Evolutionary conservation across 1,284 basidiomycete genomes (phyloP).

Genomic region (Omphalotus olearius): DNA sequence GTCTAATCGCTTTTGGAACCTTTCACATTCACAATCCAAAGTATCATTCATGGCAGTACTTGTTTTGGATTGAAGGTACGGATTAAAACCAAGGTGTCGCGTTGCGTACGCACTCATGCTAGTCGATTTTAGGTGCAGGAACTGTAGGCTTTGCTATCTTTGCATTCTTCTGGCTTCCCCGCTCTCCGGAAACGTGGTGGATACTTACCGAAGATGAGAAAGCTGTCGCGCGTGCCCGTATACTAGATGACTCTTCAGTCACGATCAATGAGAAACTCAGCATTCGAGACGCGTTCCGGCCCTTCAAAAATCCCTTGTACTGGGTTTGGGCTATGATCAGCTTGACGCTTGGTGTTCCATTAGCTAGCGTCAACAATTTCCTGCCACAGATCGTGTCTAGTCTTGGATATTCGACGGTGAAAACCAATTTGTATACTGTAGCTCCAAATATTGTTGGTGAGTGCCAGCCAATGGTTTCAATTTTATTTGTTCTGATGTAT

Average conservation of each 20-base stretch:
- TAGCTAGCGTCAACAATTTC: conserved; percentile 46
- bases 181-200: conserved; percentile 38
- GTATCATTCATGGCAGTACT: conserved; percentile 44
- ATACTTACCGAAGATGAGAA: conserved; percentile 40
- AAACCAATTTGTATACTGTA: conserved; percentile 48
- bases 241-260: conserved; percentile 45
- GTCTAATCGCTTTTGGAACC: conserved; percentile 42
- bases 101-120: neutral
- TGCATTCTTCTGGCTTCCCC: conserved; percentile 44
- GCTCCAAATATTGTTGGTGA: conserved; percentile 46
- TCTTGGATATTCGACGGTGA: conserved; percentile 44
- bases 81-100: neutral
- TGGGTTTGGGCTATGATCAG: conserved; percentile 39
- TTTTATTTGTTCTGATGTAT: neutral
- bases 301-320: conserved; percentile 39
- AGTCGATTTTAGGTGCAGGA: conserved; percentile 25
- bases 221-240: conserved; percentile 37
- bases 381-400: conserved; percentile 46
- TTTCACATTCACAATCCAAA: conserved; percentile 38
- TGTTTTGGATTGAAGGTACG: conserved; percentile 47
- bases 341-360: conserved; percentile 38
- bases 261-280: conserved; percentile 38
- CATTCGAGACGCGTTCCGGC: conserved; percentile 41
- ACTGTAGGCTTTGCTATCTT: conserved; percentile 38
- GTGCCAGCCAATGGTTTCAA: neutral